Percentiles rank a stretch among this genome's conserved stretches.
phyloP scores from a whole-genome alignment of 192 early-diverging fungal genomes.

The Kickxella alabastrina region DNA sequence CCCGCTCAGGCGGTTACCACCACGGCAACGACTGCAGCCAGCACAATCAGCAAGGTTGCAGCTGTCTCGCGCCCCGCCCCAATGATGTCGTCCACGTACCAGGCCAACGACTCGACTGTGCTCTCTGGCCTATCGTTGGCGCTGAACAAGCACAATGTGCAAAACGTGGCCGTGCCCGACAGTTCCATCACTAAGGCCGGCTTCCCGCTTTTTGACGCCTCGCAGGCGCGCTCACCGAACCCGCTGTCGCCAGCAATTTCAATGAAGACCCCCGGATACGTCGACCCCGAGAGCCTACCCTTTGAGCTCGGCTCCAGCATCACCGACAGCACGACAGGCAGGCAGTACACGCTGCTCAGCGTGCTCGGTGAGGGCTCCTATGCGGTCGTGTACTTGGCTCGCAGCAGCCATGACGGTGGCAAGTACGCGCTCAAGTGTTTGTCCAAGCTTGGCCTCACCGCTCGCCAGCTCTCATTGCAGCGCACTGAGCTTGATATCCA shows the following conservation, averaged over 20 bases:
- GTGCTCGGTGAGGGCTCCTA: constrained; percentile 73
- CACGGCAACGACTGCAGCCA: constrained; percentile 8
- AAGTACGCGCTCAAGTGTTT: constrained; percentile 73
- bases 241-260: constrained; percentile 45
- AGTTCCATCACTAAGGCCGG: constrained; percentile 6
- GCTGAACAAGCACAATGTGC: constrained; percentile 39
- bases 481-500: constrained; percentile 66
- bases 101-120: constrained; percentile 39
- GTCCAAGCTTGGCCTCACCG: constrained; percentile 55
- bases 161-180: background rate
- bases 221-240: constrained; percentile 45
- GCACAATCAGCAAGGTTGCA: constrained; percentile 13
- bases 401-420: constrained; percentile 53
- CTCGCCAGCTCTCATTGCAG: constrained; percentile 61
- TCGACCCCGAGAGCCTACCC: constrained; percentile 48
- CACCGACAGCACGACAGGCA: constrained; percentile 39
- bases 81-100: constrained; percentile 43
- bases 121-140: constrained; percentile 46
- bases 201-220: constrained; percentile 24
- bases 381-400: constrained; percentile 70
- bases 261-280: constrained; percentile 50
- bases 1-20: constrained; percentile 8
- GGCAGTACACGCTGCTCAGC: constrained; percentile 45
- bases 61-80: constrained; percentile 12
- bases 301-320: constrained; percentile 49